Percentiles rank a stretch among this genome's conserved stretches.
phyloP scores from a whole-genome alignment of 495 filamentous ascomycete genomes.

The Cudoniella acicularis region DNA sequence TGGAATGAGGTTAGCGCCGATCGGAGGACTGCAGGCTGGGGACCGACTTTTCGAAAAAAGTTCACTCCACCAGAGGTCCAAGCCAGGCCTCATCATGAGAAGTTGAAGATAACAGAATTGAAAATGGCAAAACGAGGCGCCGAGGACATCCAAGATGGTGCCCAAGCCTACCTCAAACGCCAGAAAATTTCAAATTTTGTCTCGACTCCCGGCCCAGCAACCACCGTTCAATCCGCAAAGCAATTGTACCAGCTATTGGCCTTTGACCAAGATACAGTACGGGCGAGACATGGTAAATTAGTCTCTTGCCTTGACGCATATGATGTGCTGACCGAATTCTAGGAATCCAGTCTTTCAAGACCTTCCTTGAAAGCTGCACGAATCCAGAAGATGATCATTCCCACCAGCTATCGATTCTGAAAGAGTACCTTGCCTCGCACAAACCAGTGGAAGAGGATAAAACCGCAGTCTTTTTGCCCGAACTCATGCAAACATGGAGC shows the following conservation, averaged over 20 bases:
- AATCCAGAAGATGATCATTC: conserved; percentile 45
- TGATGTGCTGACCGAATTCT: conserved; percentile 15
- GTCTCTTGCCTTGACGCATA: background rate
- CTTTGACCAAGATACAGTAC: conserved; percentile 60
- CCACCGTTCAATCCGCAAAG: conserved; percentile 52
- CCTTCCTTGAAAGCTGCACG: conserved; percentile 63
- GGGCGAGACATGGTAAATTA: conserved; percentile 59
- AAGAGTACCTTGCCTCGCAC: conserved; percentile 68
- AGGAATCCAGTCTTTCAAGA: conserved; percentile 76
- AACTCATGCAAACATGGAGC: conserved; percentile 76
- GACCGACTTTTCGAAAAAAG: background rate
- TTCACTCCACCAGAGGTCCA: background rate
- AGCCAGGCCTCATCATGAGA: background rate
- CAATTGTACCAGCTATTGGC: conserved; percentile 61
- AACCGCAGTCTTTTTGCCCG: conserved; percentile 58
- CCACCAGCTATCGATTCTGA: conserved; percentile 58
- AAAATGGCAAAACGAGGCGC: conserved; percentile 24
- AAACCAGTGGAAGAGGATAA: conserved; percentile 53
- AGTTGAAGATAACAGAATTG: background rate
- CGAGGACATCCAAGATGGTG: conserved; percentile 19
- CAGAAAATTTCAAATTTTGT: conserved; percentile 21
- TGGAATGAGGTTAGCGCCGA: background rate
- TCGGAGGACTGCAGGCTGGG: background rate
- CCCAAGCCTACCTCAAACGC: conserved; percentile 25
- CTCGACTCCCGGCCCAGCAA: conserved; percentile 14